Evolutionary conservation across 805 yeast genomes (phyloP).

Genomic region (Metschnikowia sp.): DNA sequence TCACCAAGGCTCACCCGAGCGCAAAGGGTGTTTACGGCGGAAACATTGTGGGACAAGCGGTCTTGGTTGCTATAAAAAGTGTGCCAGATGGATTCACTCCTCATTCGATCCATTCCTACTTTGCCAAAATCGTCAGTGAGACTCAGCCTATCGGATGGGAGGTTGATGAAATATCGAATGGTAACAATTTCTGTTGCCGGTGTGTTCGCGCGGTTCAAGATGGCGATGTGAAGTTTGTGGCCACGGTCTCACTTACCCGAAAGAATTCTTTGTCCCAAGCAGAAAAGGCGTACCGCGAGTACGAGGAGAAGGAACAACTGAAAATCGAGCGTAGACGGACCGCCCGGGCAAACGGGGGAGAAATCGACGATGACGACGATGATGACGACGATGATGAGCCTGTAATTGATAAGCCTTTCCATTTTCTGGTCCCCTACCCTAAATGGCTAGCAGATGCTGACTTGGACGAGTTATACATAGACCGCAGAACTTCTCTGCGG

Average conservation of each 20-base stretch:
- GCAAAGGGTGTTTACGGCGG: conserved; percentile 43
- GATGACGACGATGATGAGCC: conserved; percentile 25
- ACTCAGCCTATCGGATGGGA: conserved; percentile 25
- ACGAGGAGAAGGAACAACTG: conserved; percentile 8
- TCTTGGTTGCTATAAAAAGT: conserved; percentile 35
- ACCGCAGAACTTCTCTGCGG: conserved; percentile 8
- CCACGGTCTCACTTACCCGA: conserved; percentile 35
- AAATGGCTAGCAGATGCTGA: conserved; percentile 25
- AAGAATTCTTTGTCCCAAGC: conserved; percentile 26
- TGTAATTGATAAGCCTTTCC: conserved; percentile 27
- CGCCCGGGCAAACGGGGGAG: neutral
- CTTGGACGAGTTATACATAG: conserved; percentile 5
- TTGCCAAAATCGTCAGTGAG: conserved; percentile 38
- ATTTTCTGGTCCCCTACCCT: conserved; percentile 33
- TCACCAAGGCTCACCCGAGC: conserved; percentile 26
- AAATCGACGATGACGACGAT: conserved; percentile 17
- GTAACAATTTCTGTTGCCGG: conserved; percentile 35
- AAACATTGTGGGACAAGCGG: conserved; percentile 32
- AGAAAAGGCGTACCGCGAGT: conserved; percentile 21
- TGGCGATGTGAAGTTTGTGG: conserved; percentile 28
- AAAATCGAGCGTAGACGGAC: conserved; percentile 3
- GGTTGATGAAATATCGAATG: conserved; percentile 34
- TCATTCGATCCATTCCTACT: conserved; percentile 39
- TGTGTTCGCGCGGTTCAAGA: conserved; percentile 30
- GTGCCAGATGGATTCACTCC: conserved; percentile 35